phyloP scores from a whole-genome alignment of 2,329 filamentous ascomycete species.

The Aspergillus fumigatus region DNA sequence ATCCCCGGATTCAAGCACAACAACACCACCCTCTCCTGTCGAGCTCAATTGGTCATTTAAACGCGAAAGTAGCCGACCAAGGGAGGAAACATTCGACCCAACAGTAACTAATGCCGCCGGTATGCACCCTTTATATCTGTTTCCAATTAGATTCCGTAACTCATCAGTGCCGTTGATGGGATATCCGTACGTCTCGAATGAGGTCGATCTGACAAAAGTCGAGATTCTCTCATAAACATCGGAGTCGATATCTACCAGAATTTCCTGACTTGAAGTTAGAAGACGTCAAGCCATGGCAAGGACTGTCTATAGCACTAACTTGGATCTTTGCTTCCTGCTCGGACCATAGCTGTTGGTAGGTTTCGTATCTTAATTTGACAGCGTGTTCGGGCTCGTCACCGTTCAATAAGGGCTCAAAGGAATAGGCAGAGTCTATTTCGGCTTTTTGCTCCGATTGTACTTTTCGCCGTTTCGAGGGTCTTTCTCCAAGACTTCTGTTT shows the following conservation, averaged over 20 bases:
- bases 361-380: conserved; percentile 31
- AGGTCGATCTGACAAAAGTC: conserved; percentile 33
- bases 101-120: conserved; percentile 41
- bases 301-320: conserved; percentile 17
- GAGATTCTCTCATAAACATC: conserved; percentile 35
- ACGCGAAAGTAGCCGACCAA: conserved; percentile 33
- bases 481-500: conserved; percentile 31
- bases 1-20: conserved; percentile 42
- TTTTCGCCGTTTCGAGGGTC: conserved; percentile 57
- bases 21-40: conserved; percentile 30
- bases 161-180: background rate
- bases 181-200: conserved; percentile 31
- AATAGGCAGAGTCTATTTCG: conserved; percentile 11
- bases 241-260: conserved; percentile 38
- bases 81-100: conserved; percentile 41
- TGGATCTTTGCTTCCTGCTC: conserved; percentile 37
- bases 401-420: conserved; percentile 38
- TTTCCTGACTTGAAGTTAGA: conserved; percentile 22
- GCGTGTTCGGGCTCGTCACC: conserved; percentile 33
- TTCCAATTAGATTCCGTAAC: conserved; percentile 10
- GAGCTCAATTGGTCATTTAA: conserved; percentile 32
- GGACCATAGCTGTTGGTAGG: conserved; percentile 38
- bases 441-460: conserved; percentile 38
- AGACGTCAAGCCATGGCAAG: background rate
- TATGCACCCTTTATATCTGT: conserved; percentile 37